These are phyloP conservation scores for Penicillium sp. DNA, from an alignment of 2,329 filamentous ascomycete species.

Conservation along the genomic window DNA sequence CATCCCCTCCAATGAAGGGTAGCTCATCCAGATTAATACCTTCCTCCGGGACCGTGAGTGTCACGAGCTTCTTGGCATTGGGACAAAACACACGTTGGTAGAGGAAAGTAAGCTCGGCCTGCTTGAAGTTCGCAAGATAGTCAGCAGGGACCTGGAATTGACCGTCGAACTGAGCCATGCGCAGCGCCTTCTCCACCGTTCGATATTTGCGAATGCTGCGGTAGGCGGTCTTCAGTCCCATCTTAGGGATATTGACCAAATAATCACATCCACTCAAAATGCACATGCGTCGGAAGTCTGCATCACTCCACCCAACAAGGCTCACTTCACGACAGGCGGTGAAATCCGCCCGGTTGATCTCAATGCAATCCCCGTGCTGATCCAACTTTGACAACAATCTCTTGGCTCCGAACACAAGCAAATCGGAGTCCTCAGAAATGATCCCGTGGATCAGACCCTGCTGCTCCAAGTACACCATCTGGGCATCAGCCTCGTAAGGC, in stretches of 20 bases:
- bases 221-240: conserved; percentile 92
- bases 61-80: conserved; percentile 65
- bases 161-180: conserved; percentile 83
- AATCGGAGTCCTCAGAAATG: conserved; percentile 91
- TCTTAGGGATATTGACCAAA: conserved; percentile 75
- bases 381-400: conserved; percentile 90
- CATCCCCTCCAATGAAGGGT: conserved; percentile 74
- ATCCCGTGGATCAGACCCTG: conserved; percentile 83
- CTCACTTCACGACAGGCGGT: conserved; percentile 84
- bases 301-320: conserved; percentile 86
- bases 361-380: conserved; percentile 87
- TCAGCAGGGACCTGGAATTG: conserved; percentile 76
- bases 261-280: conserved; percentile 98
- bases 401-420: conserved; percentile 92
- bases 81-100: conserved; percentile 96
- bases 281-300: conserved; percentile 89
- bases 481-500: conserved; percentile 96
- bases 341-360: conserved; percentile 87
- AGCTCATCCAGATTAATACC: conserved; percentile 67
- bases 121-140: conserved; percentile 76
- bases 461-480: conserved; percentile 88
- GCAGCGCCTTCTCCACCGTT: conserved; percentile 75
- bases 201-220: conserved; percentile 87
- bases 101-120: conserved; percentile 88
- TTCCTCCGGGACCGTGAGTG: conserved; percentile 66